Evolutionary conservation across 495 filamentous ascomycete genomes (phyloP).

Genomic region (Hypomontagnella monticulosa): DNA sequence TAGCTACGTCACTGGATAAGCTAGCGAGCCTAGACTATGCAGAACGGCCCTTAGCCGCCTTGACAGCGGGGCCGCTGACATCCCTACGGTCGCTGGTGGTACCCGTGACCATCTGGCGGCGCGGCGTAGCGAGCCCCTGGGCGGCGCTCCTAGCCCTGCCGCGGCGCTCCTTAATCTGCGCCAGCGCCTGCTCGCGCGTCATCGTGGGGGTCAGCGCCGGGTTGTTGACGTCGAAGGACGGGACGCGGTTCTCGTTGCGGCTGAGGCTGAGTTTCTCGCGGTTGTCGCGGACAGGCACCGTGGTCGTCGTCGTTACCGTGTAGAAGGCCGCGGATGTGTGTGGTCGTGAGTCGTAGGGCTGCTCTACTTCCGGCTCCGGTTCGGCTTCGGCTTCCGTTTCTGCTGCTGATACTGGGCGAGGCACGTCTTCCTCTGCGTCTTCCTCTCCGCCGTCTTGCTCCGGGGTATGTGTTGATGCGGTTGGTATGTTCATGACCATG

Average conservation of each 20-base stretch:
- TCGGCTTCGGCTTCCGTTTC: not conserved
- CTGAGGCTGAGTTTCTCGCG: not conserved
- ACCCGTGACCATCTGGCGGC: constrained; percentile 50
- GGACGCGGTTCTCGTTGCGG: constrained; percentile 47
- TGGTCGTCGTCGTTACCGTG: constrained; percentile 53
- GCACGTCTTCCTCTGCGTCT: constrained; percentile 1
- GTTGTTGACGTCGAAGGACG: constrained; percentile 59
- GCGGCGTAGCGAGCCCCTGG: constrained; percentile 54
- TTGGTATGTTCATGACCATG: constrained; percentile 49
- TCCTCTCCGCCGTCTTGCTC: constrained; percentile 21
- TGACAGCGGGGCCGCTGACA: constrained; percentile 53
- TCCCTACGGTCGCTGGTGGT: constrained; percentile 48
- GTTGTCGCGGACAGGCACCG: constrained; percentile 57
- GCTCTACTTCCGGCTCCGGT: not conserved
- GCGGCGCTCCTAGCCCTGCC: constrained; percentile 58
- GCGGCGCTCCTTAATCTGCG: constrained; percentile 62
- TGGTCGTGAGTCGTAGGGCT: constrained; percentile 34
- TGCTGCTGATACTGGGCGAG: not conserved
- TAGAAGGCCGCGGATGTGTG: constrained; percentile 54
- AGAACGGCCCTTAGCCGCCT: constrained; percentile 42
- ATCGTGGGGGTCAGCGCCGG: constrained; percentile 63
- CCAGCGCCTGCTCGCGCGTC: constrained; percentile 66
- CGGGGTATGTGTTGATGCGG: constrained; percentile 39
- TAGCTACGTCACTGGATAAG: not conserved
- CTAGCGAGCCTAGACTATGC: constrained; percentile 5